Percentiles rank a stretch among this genome's conserved stretches.
Conservation (phyloP, 1,284 basidiomycete species). For the Mycosarcoma maydis region DNA sequence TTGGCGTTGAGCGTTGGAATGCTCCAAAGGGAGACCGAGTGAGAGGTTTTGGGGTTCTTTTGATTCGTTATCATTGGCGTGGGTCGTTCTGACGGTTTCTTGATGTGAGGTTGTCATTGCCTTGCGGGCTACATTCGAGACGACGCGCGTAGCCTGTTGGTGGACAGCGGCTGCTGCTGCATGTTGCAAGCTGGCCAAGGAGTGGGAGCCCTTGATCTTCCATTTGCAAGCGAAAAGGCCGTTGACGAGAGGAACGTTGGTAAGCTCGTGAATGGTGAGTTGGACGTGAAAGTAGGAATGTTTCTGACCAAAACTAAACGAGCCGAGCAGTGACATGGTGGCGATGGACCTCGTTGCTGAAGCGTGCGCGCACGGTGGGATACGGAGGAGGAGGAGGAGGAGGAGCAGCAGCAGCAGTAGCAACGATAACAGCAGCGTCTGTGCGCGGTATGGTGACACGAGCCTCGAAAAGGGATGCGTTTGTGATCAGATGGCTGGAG, state of each 20-base stretch:
- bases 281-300: slow-evolving; percentile 74
- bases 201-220: slow-evolving; percentile 76
- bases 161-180: slow-evolving; percentile 38
- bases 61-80: slow-evolving; percentile 32
- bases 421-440: too few relatives aligned
- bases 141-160: slow-evolving; percentile 22
- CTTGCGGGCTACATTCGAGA: slow-evolving; percentile 14
- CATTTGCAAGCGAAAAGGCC: slow-evolving; percentile 80
- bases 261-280: slow-evolving; percentile 77
- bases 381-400: not conserved
- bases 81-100: slow-evolving; percentile 13
- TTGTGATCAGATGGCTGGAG: too few relatives aligned
- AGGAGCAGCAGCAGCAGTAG: too few relatives aligned
- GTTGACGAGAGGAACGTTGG: slow-evolving; percentile 78
- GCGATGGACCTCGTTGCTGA: too few relatives aligned
- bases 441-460: too few relatives aligned
- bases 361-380: not conserved
- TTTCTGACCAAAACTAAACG: slow-evolving; percentile 70
- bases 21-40: slow-evolving; percentile 12
- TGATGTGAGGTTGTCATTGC: slow-evolving; percentile 4
- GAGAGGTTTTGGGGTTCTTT: slow-evolving; percentile 11
- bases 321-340: slow-evolving; percentile 56
- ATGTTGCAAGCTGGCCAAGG: slow-evolving; percentile 42
- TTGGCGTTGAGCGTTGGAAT: slow-evolving; percentile 7
- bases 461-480: too few relatives aligned